Conservation (phyloP, 257 asterid genomes). For the Rubia yunnanensis region DNA sequence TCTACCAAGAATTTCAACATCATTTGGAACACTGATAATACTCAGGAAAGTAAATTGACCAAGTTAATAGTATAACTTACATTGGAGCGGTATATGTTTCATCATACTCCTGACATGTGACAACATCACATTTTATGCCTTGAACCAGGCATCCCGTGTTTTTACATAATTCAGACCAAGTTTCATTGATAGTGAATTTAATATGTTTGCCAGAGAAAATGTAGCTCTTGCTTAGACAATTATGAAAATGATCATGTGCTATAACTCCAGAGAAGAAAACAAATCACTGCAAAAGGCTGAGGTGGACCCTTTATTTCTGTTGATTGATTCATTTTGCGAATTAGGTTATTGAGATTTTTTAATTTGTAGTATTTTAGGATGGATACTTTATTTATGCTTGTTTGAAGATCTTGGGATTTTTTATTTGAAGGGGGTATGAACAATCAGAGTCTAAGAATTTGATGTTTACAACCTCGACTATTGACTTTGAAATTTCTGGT, state of each 20-base stretch:
- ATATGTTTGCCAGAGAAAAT: background rate
- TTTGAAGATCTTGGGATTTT: too few species aligned
- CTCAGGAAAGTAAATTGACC: background rate
- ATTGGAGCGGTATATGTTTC: slow-evolving; percentile 20
- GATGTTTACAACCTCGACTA: too few species aligned
- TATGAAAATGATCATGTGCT: background rate
- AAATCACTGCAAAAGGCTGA: too few species aligned
- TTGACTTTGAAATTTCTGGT: too few species aligned
- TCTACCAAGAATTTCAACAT: background rate
- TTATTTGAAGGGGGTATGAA: too few species aligned
- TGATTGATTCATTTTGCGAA: too few species aligned
- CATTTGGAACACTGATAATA: slow-evolving; percentile 8
- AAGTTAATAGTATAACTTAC: slow-evolving; percentile 29
- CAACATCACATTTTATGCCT: slow-evolving; percentile 19
- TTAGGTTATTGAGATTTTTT: too few species aligned
- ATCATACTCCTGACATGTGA: slow-evolving; percentile 16
- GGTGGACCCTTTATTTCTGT: too few species aligned
- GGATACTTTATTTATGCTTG: too few species aligned
- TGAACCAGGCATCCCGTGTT: slow-evolving; percentile 19
- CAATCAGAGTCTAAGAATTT: too few species aligned
- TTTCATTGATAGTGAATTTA: slow-evolving; percentile 15
- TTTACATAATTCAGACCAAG: slow-evolving; percentile 18
- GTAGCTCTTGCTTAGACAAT: slow-evolving; percentile 5
- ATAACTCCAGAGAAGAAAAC: too few species aligned
- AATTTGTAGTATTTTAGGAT: too few species aligned